Percentiles rank a stretch among this genome's conserved stretches.
Conservation (phyloP, 371 early-diverging fungal genomes). For the Paramicrosporidium saccamoebae region DNA sequence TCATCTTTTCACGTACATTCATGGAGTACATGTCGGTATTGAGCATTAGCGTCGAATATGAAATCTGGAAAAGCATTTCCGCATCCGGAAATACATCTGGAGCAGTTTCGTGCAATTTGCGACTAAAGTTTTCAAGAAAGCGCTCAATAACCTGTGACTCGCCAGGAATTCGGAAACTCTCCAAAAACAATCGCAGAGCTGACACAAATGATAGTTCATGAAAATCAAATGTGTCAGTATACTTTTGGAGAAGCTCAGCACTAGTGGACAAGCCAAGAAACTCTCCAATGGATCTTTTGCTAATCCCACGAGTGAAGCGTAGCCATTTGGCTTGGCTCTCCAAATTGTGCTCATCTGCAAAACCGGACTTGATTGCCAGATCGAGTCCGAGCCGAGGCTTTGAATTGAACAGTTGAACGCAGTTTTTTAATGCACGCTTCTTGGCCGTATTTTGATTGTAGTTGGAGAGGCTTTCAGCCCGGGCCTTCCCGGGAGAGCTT, state of each 20-base stretch:
- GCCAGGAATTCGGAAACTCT: slow-evolving; percentile 78
- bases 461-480: too few relatives aligned
- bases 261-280: too few relatives aligned
- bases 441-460: too few relatives aligned
- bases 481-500: too few relatives aligned
- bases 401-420: too few relatives aligned
- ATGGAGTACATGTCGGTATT: slow-evolving; percentile 85
- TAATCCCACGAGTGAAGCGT: too few relatives aligned
- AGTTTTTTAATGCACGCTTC: too few relatives aligned
- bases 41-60: slow-evolving; percentile 73
- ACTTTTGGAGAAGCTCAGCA: slow-evolving; percentile 37
- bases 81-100: slow-evolving; percentile 32
- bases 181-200: slow-evolving; percentile 56
- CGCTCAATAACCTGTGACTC: slow-evolving; percentile 95
- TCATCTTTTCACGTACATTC: slow-evolving; percentile 66
- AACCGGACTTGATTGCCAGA: too few relatives aligned
- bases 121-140: slow-evolving; percentile 85
- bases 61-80: slow-evolving; percentile 67
- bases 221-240: slow-evolving; percentile 57
- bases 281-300: too few relatives aligned
- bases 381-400: too few relatives aligned
- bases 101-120: slow-evolving; percentile 49
- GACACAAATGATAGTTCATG: slow-evolving; percentile 28
- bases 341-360: too few relatives aligned
- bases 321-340: too few relatives aligned